Evolutionary conservation across 176 grass and related monocot species (phyloP).

Genomic region (Phyllostachys edulis): DNA sequence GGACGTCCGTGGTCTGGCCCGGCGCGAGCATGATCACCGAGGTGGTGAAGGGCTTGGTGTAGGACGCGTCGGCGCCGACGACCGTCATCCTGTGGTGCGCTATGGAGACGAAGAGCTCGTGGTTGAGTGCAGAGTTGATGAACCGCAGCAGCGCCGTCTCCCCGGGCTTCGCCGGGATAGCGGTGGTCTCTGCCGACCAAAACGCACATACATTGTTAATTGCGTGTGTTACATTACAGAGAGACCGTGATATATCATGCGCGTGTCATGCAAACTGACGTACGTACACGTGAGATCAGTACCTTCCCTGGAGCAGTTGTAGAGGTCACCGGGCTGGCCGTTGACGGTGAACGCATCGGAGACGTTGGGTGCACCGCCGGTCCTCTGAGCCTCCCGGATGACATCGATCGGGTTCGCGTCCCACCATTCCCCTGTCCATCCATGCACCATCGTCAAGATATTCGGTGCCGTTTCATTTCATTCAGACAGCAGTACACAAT

Average conservation of each 20-base stretch:
- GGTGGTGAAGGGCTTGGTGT: conserved; percentile 70
- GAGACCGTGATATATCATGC: not conserved
- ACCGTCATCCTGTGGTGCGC: conserved; percentile 76
- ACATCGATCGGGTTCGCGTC: conserved; percentile 70
- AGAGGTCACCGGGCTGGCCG: conserved; percentile 79
- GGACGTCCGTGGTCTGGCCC: conserved; percentile 82
- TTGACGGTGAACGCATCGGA: conserved; percentile 91
- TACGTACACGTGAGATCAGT: not conserved
- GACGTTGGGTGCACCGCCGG: conserved; percentile 60
- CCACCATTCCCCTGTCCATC: conserved; percentile 78
- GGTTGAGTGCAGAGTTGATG: conserved; percentile 78
- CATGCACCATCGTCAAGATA: not conserved
- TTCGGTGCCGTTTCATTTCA: not conserved
- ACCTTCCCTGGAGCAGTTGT: conserved; percentile 66
- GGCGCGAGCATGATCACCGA: conserved; percentile 72
- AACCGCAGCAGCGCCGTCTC: conserved; percentile 77
- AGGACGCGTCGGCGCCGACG: conserved; percentile 62
- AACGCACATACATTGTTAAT: not conserved
- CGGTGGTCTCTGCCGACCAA: conserved; percentile 50
- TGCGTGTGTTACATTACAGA: not conserved
- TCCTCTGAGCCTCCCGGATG: conserved; percentile 55
- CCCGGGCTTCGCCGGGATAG: conserved; percentile 56
- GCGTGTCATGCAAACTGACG: not conserved
- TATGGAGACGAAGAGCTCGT: conserved; percentile 75
- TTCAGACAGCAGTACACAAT: not conserved